A percentile compares a stretch with the other conserved stretches of the same genome.
Conservation (phyloP, 2,329 filamentous ascomycete genomes). For the Pestalotiopsis sp. region DNA sequence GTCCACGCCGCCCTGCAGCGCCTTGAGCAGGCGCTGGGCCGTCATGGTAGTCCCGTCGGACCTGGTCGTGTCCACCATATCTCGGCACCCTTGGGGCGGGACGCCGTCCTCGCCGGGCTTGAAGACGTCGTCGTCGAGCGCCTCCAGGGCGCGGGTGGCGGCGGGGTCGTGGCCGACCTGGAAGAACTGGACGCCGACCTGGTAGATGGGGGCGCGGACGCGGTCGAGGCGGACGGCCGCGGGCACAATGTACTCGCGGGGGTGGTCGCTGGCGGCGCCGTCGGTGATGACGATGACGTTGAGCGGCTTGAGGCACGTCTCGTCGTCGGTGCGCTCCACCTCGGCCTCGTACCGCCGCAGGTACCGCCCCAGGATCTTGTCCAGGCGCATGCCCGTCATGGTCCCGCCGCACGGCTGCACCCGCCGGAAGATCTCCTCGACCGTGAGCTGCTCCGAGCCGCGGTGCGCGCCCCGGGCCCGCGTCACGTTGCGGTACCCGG, state of each 20-base stretch:
- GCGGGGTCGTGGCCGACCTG: slow-evolving; percentile 78
- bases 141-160: slow-evolving; percentile 67
- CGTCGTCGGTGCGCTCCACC: slow-evolving; percentile 35
- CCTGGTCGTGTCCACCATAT: slow-evolving; percentile 91
- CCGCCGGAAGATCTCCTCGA: slow-evolving; percentile 71
- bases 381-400: slow-evolving; percentile 73
- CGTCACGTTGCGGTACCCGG: slow-evolving; percentile 68
- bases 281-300: slow-evolving; percentile 96
- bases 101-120: slow-evolving; percentile 35
- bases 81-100: slow-evolving; percentile 63
- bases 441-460: slow-evolving; percentile 45
- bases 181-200: slow-evolving; percentile 94
- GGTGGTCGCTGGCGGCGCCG: slow-evolving; percentile 79
- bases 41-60: slow-evolving; percentile 64
- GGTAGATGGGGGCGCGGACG: slow-evolving; percentile 73
- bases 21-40: slow-evolving; percentile 77
- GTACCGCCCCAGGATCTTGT: slow-evolving; percentile 75
- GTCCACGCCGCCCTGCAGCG: slow-evolving; percentile 78
- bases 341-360: slow-evolving; percentile 54
- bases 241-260: slow-evolving; percentile 68
- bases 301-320: slow-evolving; percentile 67
- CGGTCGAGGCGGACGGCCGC: slow-evolving; percentile 72
- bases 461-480: not conserved
- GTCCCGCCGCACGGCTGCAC: slow-evolving; percentile 71
- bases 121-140: slow-evolving; percentile 75